Evolutionary conservation across 768 basidiomycete genomes (phyloP), one percentile per base, ranked within the genome.

Genomic region (Pisolithus albus): DNA sequence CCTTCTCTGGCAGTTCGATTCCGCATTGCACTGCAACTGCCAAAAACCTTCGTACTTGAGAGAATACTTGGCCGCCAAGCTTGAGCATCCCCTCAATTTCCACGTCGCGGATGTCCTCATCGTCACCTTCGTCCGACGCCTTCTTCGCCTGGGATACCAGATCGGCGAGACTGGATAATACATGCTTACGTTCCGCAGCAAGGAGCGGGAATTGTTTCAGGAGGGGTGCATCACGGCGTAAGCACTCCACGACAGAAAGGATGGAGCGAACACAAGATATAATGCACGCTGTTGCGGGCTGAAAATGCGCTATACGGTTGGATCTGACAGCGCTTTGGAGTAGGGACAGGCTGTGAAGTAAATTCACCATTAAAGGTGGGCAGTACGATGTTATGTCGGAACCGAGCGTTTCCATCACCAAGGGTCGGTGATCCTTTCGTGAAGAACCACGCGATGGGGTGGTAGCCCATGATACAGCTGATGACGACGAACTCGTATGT

Each of bases 211-310:
- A 83, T 43, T 72, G 75, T 56, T 77, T 80, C 18, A 99, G 76
- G 19, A 88, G 69, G 0, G 78, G 76, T 1, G 91, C 86, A 56
- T 95, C 91, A 42, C 90, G 84, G 38, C 84, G 81, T 21, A 96
- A 75, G 50, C 91, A 94, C 52, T 88, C 88, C 15, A 91, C 84
- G 10, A 86, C 80, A 26, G 84, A 81, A 41, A 99, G 78, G 16
- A 95, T 86, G 26, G 85, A 81, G 30, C 94, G 86, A 44, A 98
- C 92, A 49, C 89, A 91, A 11, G 92, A 92, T 58, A 99, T 93
- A 53, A 98, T 87, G 67, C 85, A 93, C 13, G 93, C 94, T 0
- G 94, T 91, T 3, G 92, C 87, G 6, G 95, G 93, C 61, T 93
- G 91, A 60, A 92, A 94, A 68, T 98, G 95, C 2, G 83, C 71